Base-by-base conservation (phyloP, 2,329 filamentous ascomycete species). In the Diaporthe sp. region DNA sequence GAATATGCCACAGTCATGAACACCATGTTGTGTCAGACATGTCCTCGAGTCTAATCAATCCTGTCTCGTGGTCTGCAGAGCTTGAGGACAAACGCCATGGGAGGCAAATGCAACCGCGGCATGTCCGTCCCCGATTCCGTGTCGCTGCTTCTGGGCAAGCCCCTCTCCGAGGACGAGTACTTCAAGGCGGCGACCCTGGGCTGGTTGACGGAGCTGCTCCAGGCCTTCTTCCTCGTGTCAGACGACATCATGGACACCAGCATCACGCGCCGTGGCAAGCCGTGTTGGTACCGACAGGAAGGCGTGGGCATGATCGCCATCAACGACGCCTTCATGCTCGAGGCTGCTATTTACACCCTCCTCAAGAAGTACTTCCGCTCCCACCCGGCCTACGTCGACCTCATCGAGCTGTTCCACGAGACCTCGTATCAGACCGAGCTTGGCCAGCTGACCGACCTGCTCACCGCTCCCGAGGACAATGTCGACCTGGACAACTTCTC, bases 201-300 rank as follows among this genome's bases (percentile, higher is more conserved):
- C 81, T 99, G 97, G 97, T 92, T 98, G 90, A 97, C 97, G 77
- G 97, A 99, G 90, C 92, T 99, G 66, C 93, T 99, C 44, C 97
- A 99, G 87, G 96, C 97, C 78, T 98, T 98, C 90, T 98, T 99
- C 91, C 92, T 99, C 74, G 97, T 99, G 78, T 95, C 94, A 58
- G 97, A 99, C 86, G 97, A 99, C 85, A 98, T 99, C 81, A 99
- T 99, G 97, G 97, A 99, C 87, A 86, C 90, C 80, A 97, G 94
- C 84, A 97, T 98, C 85, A 99, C 97, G 73, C 95, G 97, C 75
- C 95, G 97, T 78, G 96, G 96, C 76, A 91, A 93, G 85, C 96
- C 97, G 55, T 99, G 97, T 88, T 99, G 97, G 97, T 99, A 98
- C 87, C 93, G 93, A 75, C 93, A 95, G 78, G 91, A 94, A 42